Percentiles rank a stretch among this genome's conserved stretches.
Conservation (phyloP, 2,329 filamentous ascomycete genomes). For the Chaetomiaceae sp. region DNA sequence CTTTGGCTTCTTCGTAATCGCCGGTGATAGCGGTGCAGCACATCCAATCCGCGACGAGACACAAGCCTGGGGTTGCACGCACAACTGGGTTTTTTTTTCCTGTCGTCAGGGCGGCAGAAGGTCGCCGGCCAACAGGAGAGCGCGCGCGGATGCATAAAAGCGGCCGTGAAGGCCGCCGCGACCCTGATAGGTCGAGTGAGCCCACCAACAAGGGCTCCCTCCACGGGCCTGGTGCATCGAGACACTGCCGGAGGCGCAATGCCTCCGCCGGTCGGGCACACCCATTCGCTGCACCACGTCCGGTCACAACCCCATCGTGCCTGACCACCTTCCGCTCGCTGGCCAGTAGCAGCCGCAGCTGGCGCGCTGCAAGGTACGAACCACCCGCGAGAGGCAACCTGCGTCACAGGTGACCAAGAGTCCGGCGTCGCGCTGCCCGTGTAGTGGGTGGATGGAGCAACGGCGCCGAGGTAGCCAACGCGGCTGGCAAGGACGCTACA, state of each 20-base stretch:
- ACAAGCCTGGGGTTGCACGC: constrained; percentile 12
- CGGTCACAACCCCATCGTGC: constrained; percentile 17
- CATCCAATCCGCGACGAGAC: constrained; percentile 12
- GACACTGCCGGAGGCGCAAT: constrained; percentile 13
- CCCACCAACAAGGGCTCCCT: constrained; percentile 11
- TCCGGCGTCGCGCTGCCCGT: constrained; percentile 17
- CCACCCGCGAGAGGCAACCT: constrained; percentile 23
- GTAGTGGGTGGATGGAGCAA: background rate
- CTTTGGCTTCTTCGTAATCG: constrained; percentile 10
- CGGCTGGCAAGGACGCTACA: background rate
- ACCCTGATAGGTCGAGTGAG: constrained; percentile 22
- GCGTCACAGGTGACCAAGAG: constrained; percentile 13
- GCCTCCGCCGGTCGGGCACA: constrained; percentile 16
- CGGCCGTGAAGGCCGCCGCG: constrained; percentile 14
- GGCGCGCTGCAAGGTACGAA: constrained; percentile 23
- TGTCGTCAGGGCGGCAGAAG: constrained; percentile 11
- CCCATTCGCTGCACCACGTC: constrained; percentile 22
- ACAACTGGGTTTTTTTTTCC: constrained; percentile 15
- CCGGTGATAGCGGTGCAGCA: constrained; percentile 14
- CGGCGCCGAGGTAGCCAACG: background rate
- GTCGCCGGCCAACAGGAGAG: constrained; percentile 19
- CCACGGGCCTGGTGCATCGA: constrained; percentile 17
- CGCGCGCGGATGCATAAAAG: constrained; percentile 21
- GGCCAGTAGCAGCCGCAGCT: constrained; percentile 21
- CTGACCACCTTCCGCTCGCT: constrained; percentile 2